Conservation (phyloP, 352 stramenopile species). For the Phytopythium oedochilum region DNA sequence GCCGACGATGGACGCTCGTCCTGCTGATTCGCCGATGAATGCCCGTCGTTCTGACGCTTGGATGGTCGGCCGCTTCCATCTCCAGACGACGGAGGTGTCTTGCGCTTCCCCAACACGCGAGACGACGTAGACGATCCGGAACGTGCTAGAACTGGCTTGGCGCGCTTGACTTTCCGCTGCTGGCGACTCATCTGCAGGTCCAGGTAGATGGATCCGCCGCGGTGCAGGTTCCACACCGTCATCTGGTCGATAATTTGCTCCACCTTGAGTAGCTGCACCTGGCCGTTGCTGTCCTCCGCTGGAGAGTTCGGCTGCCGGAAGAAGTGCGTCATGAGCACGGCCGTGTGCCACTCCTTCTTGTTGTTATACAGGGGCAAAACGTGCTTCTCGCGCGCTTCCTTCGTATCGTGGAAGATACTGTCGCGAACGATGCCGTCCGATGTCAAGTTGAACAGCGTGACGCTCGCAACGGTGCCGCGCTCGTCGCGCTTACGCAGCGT, state of each 20-base stretch:
- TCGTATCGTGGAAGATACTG: slow-evolving; percentile 84
- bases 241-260: slow-evolving; percentile 87
- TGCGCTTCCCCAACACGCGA: slow-evolving; percentile 1
- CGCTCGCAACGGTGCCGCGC: slow-evolving; percentile 67
- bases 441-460: slow-evolving; percentile 85
- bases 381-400: slow-evolving; percentile 80
- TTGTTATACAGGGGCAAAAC: slow-evolving; percentile 74
- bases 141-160: slow-evolving; percentile 24
- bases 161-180: slow-evolving; percentile 75
- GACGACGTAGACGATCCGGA: neutral
- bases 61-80: neutral
- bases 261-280: slow-evolving; percentile 82
- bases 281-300: slow-evolving; percentile 63
- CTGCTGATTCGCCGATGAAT: neutral
- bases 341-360: slow-evolving; percentile 85
- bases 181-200: slow-evolving; percentile 86
- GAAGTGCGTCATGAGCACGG: slow-evolving; percentile 80
- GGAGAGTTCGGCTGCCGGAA: slow-evolving; percentile 69
- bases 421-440: slow-evolving; percentile 83
- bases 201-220: slow-evolving; percentile 80
- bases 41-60: slow-evolving; percentile 2
- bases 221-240: slow-evolving; percentile 82
- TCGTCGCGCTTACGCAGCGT: slow-evolving; percentile 76
- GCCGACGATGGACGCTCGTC: slow-evolving; percentile 2
- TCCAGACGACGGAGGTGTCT: neutral